Base-by-base conservation (phyloP, 2,329 filamentous ascomycete genomes). In the Colletotrichum navitas region DNA sequence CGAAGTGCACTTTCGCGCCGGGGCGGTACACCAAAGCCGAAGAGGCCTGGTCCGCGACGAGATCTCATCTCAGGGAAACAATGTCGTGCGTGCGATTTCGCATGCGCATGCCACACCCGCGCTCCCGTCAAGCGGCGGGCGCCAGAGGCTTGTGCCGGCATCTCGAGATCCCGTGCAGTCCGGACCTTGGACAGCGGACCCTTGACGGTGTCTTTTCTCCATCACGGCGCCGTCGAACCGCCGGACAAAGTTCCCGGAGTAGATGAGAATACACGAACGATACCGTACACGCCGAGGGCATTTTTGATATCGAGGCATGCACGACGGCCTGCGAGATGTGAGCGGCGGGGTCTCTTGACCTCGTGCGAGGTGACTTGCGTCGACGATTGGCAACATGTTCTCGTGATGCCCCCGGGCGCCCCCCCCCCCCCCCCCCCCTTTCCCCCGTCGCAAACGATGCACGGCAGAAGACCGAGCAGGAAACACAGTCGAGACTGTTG, bases 31-130 rank as follows among this genome's bases (percentile, higher is more conserved):
- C 56, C 29, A n/a, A 49, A 24, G 32, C 47, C 29, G n/a, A 49
- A 36, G 41, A 24, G 47, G n/a, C 36, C 2, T 24, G 21, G 11
- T 16, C 41, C 39, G 21, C 18, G n/a, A 36, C 36, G 32, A 52
- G 49, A 52, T 34, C 21, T 21, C 10, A 32, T 26, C 24, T 21
- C 10, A 32, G 51, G 51, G 32, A 68, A 5, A 5, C 45, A 12
- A 51, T 26, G 14, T 43, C 34, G 60, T 41, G 18, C n/a, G 32
- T 34, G 58, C 45, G 39, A 47, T 58, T 47, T 26, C 8, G 10
- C 3, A 14, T 45, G 41, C 36, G 55, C 62, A 43, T 43, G 55
- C 67, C 51, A 56, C 49, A 56, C 39, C 67, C 62, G 62, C 51
- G 41, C 26, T 61, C 66, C 36, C 64, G 52, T 62, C 59, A 2